phyloP scores from a whole-genome alignment of 177 flowering plant genomes.

The Tripterygium wilfordii region DNA sequence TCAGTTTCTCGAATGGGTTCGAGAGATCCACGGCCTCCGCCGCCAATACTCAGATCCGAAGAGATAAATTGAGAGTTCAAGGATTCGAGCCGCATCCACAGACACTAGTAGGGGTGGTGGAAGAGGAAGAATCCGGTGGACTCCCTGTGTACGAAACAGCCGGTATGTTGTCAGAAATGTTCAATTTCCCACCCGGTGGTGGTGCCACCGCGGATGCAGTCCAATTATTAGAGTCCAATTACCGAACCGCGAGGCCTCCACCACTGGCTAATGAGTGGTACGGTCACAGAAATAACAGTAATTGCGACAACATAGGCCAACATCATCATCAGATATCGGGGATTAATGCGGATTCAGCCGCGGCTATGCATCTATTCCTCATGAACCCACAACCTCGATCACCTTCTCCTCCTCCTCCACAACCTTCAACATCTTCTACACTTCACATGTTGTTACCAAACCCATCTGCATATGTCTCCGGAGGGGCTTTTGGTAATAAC shows the following conservation, averaged over 20 bases:
- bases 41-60: constrained; percentile 77
- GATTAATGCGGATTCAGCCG: constrained; percentile 67
- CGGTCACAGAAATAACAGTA: constrained; percentile 27
- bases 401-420: constrained; percentile 50
- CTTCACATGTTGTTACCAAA: constrained; percentile 56
- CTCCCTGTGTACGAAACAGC: constrained; percentile 56
- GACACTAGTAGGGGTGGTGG: constrained; percentile 34
- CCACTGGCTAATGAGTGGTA: constrained; percentile 33
- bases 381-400: constrained; percentile 78
- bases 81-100: constrained; percentile 40
- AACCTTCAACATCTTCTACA: constrained; percentile 29
- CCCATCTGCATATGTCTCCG: no score
- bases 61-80: constrained; percentile 65
- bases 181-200: constrained; percentile 26
- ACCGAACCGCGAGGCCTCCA: constrained; percentile 14
- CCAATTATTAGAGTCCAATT: constrained; percentile 28
- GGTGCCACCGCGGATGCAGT: constrained; percentile 18
- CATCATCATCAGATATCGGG: constrained; percentile 49
- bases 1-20: constrained; percentile 69
- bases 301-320: constrained; percentile 16
- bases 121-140: constrained; percentile 32
- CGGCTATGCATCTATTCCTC: constrained; percentile 94
- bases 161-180: constrained; percentile 81
- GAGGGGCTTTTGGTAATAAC: no score
- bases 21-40: constrained; percentile 41